phyloP scores from a whole-genome alignment of 306 rosid species.

The Acmispon strigosus region DNA sequence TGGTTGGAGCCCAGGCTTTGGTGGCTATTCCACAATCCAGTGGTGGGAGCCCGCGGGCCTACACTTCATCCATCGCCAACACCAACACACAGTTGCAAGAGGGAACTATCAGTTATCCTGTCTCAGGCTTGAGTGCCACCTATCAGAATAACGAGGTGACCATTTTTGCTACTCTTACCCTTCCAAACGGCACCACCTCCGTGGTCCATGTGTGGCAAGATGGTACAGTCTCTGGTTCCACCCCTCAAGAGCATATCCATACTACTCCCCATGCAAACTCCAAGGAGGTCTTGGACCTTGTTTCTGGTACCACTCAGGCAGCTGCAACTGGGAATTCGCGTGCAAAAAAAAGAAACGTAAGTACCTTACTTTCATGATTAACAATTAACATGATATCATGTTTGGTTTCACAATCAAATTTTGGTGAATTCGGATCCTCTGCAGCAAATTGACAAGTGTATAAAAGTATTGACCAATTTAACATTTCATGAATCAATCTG shows the following conservation, averaged over 20 bases:
- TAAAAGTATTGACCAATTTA: no score
- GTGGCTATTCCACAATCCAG: conserved; percentile 35
- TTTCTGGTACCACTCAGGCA: conserved; percentile 41
- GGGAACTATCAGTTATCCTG: conserved; percentile 21
- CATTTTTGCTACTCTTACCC: conserved; percentile 47
- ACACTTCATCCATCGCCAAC: conserved; percentile 8
- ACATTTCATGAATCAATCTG: no score
- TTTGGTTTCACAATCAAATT: no score
- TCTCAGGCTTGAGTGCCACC: conserved; percentile 21
- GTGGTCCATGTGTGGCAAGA: conserved; percentile 70
- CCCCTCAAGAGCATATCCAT: conserved; percentile 14
- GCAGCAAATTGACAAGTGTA: no score
- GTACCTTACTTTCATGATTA: neutral
- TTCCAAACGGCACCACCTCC: conserved; percentile 29
- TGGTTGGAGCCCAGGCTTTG: conserved; percentile 58
- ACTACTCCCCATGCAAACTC: conserved; percentile 15
- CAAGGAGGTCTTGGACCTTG: conserved; percentile 38
- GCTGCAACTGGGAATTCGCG: conserved; percentile 4
- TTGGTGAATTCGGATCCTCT: no score
- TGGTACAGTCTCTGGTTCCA: conserved; percentile 32
- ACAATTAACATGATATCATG: no score
- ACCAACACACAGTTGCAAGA: conserved; percentile 17
- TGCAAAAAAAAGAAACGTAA: conserved; percentile 49
- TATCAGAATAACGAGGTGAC: conserved; percentile 39
- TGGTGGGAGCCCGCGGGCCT: conserved; percentile 16